phyloP scores from a whole-genome alignment of 441 rosid species.

The Populus hybrid region DNA sequence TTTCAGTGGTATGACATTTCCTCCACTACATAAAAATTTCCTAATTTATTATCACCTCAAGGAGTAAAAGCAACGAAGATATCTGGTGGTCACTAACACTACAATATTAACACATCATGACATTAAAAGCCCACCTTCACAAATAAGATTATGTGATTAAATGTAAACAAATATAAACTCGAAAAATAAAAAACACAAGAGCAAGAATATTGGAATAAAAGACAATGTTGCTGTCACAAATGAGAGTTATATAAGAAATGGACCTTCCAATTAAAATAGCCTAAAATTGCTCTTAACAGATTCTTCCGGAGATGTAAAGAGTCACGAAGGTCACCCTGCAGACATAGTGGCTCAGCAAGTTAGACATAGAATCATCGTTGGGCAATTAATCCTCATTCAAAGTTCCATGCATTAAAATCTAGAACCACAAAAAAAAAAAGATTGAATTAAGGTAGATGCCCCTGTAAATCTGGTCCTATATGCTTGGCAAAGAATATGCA shows the following conservation, averaged over 20 bases:
- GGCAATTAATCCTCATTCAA: background rate
- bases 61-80: background rate
- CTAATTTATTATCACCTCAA: background rate
- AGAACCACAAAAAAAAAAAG: too few relatives aligned
- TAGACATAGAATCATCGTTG: background rate
- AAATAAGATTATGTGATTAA: background rate
- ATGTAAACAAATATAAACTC: background rate
- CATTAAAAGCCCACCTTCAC: background rate
- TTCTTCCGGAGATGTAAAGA: slow-evolving; percentile 77
- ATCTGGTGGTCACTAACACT: background rate
- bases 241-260: slow-evolving; percentile 24
- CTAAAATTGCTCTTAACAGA: slow-evolving; percentile 65
- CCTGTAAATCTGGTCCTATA: background rate
- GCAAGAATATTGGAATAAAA: background rate
- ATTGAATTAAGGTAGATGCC: background rate
- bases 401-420: background rate
- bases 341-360: background rate
- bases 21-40: background rate
- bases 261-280: slow-evolving; percentile 65
- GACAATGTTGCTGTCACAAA: background rate
- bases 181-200: background rate
- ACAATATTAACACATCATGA: background rate
- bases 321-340: slow-evolving; percentile 84
- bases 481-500: background rate
- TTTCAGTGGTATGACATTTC: background rate